A percentile compares a stretch with the other conserved stretches of the same genome.
Conservation (phyloP, 495 filamentous ascomycete genomes). For the Annulohypoxylon stygium region DNA sequence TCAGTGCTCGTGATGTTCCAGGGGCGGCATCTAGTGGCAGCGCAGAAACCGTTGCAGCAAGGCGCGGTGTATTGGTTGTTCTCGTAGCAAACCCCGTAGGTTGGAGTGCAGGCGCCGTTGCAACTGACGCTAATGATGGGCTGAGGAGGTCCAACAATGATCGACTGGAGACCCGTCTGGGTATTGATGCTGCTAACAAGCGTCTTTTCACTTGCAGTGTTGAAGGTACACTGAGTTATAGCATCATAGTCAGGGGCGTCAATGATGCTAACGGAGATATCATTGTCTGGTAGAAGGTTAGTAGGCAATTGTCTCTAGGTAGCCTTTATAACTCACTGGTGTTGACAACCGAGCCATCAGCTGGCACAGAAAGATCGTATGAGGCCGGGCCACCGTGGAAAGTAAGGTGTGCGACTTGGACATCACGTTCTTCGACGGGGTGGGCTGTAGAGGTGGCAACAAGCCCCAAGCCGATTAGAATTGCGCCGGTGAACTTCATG, state of each 20-base stretch:
- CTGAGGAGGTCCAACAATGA: conserved; percentile 50
- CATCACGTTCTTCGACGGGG: conserved; percentile 26
- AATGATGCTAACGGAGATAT: conserved; percentile 46
- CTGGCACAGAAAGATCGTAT: conserved; percentile 42
- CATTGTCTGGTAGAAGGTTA: conserved; percentile 32
- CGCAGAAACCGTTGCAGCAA: conserved; percentile 43
- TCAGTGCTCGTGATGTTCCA: conserved; percentile 27
- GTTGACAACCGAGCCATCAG: conserved; percentile 27
- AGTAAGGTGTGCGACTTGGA: conserved; percentile 36
- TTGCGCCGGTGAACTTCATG: conserved; percentile 42
- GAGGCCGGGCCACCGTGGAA: conserved; percentile 49
- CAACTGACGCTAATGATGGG: conserved; percentile 49
- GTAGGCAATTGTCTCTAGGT: neutral
- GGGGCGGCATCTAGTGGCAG: conserved; percentile 35
- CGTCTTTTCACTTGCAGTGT: conserved; percentile 37
- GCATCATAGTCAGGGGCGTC: conserved; percentile 47
- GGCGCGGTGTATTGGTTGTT: conserved; percentile 32
- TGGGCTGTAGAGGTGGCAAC: conserved; percentile 34
- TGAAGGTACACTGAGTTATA: conserved; percentile 44
- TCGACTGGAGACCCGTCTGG: conserved; percentile 36
- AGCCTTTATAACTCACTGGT: conserved; percentile 33
- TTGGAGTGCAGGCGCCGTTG: conserved; percentile 30
- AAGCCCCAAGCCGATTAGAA: conserved; percentile 40
- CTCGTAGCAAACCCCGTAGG: conserved; percentile 30
- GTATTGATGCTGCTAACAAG: conserved; percentile 44